A percentile compares a stretch with the other conserved stretches of the same genome.
Conservation (phyloP, 768 basidiomycete species). For the Sutorius australiensis region DNA sequence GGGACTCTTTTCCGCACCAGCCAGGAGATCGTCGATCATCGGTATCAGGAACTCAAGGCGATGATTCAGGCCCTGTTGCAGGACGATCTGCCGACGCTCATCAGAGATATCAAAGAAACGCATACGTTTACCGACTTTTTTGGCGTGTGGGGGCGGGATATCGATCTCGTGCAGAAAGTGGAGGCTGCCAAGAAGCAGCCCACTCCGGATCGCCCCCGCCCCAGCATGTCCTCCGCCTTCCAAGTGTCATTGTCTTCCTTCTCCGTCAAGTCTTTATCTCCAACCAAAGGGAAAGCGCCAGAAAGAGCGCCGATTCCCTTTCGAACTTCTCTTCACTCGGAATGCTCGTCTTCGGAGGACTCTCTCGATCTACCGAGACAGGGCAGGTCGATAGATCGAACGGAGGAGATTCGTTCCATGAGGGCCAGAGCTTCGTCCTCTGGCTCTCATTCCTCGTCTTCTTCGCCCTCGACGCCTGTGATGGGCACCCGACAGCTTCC, state of each 20-base stretch:
- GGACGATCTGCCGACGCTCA: slow-evolving; percentile 59
- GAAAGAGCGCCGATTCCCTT: background rate
- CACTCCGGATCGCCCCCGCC: slow-evolving; percentile 30
- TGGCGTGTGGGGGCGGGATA: slow-evolving; percentile 70
- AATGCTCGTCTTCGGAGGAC: slow-evolving; percentile 28
- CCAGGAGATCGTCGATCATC: slow-evolving; percentile 60
- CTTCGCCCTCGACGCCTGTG: slow-evolving; percentile 24
- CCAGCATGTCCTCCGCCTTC: slow-evolving; percentile 56
- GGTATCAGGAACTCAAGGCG: slow-evolving; percentile 54
- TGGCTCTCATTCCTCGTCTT: slow-evolving; percentile 25
- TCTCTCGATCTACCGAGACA: slow-evolving; percentile 1
- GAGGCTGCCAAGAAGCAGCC: slow-evolving; percentile 14
- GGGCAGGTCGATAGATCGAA: slow-evolving; percentile 4
- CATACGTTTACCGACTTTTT: slow-evolving; percentile 71
- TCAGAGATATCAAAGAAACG: slow-evolving; percentile 60
- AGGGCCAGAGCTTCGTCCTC: slow-evolving; percentile 25
- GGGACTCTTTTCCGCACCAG: slow-evolving; percentile 70
- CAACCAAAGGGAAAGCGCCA: slow-evolving; percentile 13
- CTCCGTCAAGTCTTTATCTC: slow-evolving; percentile 5
- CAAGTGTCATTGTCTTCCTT: slow-evolving; percentile 33
- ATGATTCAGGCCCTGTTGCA: slow-evolving; percentile 58
- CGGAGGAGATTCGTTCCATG: slow-evolving; percentile 1
- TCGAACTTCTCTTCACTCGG: slow-evolving; percentile 11
- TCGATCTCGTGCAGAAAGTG: slow-evolving; percentile 52
- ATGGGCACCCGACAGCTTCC: slow-evolving; percentile 16